A percentile compares a stretch with the other conserved stretches of the same genome.
These are phyloP conservation scores for Leishmania arabica DNA, from an alignment of 208 protist species.

Conservation along the genomic window DNA sequence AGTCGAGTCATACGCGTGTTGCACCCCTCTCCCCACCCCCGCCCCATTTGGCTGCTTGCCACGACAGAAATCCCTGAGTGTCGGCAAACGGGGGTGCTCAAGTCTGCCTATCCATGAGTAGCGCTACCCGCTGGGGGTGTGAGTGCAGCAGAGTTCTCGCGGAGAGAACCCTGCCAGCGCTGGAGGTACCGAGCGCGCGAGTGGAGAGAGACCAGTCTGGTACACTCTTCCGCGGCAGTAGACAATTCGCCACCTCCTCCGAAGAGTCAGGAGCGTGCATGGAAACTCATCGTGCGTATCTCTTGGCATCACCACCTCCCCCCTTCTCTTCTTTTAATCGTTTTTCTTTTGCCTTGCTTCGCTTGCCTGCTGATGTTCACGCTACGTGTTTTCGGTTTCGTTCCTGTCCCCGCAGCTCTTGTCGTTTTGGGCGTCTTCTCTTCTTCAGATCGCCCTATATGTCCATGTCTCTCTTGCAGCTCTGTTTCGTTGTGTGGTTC, in stretches of 20 bases:
- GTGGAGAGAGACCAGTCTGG: neutral
- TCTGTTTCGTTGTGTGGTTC: neutral
- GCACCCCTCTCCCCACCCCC: neutral
- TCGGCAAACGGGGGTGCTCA: neutral
- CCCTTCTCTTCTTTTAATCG: neutral
- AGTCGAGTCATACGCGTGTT: neutral
- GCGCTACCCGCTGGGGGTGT: neutral
- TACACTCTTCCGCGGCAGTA: neutral
- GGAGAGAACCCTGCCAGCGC: neutral
- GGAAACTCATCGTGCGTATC: neutral
- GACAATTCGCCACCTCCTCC: neutral
- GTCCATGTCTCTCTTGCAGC: too few species aligned
- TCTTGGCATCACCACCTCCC: neutral
- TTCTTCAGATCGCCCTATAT: too few species aligned
- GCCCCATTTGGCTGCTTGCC: neutral
- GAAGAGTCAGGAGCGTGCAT: neutral
- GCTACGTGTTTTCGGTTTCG: too few species aligned
- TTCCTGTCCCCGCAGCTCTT: too few species aligned
- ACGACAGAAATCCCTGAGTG: neutral
- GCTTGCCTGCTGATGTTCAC: too few species aligned
- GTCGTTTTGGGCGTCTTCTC: too few species aligned
- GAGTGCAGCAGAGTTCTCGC: neutral
- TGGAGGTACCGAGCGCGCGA: neutral
- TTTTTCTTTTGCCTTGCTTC: neutral
- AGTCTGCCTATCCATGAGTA: neutral